These are phyloP conservation scores for Cucurbita argyrosperma DNA, from an alignment of 306 rosid species.

Conservation along the genomic window DNA sequence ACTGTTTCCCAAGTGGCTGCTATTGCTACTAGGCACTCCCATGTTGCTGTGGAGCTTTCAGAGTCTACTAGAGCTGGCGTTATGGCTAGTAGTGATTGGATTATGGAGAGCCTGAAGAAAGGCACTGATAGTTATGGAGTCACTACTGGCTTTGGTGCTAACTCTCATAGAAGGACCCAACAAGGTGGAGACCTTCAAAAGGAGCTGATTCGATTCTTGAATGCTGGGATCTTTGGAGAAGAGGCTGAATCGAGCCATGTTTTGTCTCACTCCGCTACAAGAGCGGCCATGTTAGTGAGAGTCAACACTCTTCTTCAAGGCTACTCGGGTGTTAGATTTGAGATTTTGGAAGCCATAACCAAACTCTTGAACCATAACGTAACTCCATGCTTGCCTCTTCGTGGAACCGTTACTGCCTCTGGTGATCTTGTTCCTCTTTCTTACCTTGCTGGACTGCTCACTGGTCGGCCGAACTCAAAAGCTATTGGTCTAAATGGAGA, in stretches of 20 bases:
- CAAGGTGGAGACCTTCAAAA: slow-evolving; percentile 60
- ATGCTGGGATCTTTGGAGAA: not conserved
- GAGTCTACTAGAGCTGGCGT: not conserved
- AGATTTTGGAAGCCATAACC: slow-evolving; percentile 33
- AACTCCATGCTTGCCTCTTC: slow-evolving; percentile 33
- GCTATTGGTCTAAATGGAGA: slow-evolving; percentile 4
- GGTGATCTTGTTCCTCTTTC: slow-evolving; percentile 73
- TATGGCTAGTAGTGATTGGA: slow-evolving; percentile 64
- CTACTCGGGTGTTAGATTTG: not conserved
- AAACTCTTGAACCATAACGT: slow-evolving; percentile 54
- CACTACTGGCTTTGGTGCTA: slow-evolving; percentile 45
- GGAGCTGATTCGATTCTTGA: not conserved
- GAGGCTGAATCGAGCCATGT: not conserved
- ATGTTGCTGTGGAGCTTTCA: not conserved
- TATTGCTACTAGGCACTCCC: not conserved
- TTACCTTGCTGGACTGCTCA: slow-evolving; percentile 50
- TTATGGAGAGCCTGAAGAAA: slow-evolving; percentile 48
- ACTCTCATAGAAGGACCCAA: not conserved
- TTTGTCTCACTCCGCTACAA: not conserved
- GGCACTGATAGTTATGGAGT: slow-evolving; percentile 77
- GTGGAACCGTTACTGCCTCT: not conserved
- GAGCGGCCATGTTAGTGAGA: slow-evolving; percentile 25
- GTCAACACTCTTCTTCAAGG: slow-evolving; percentile 40
- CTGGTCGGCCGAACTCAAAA: not conserved
- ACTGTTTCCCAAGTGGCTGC: not conserved